These are phyloP conservation scores for Ophidiomyces ophidiicola DNA, from an alignment of 2,329 filamentous ascomycete genomes.

Conservation along the genomic window DNA sequence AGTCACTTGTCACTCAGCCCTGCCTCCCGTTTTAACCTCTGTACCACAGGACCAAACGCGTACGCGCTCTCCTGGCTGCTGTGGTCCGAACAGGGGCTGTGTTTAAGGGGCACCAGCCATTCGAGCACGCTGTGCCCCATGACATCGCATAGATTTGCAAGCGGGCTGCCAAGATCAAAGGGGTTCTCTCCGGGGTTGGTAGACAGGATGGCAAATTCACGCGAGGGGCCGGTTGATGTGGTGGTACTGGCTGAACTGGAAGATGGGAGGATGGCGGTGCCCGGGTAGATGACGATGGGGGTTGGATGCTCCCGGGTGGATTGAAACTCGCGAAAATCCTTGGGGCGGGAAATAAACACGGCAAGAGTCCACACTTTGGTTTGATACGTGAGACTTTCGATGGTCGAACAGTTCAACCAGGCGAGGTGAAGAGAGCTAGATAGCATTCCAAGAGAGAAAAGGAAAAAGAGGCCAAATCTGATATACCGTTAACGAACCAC, in stretches of 20 bases:
- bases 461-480: conserved; percentile 54
- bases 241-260: conserved; percentile 7
- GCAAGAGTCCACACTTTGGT: conserved; percentile 60
- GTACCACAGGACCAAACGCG: conserved; percentile 50
- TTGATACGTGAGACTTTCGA: conserved; percentile 59
- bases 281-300: conserved; percentile 27
- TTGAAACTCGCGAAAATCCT: conserved; percentile 27
- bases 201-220: conserved; percentile 67
- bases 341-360: conserved; percentile 50
- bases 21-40: conserved; percentile 41
- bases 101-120: conserved; percentile 67
- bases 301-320: conserved; percentile 26
- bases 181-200: conserved; percentile 67
- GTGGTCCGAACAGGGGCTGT: conserved; percentile 62
- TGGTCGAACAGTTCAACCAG: conserved; percentile 64
- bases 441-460: conserved; percentile 74
- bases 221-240: conserved; percentile 24
- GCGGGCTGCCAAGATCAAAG: conserved; percentile 59
- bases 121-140: conserved; percentile 62
- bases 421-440: conserved; percentile 58
- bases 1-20: conserved; percentile 20
- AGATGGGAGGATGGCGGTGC: conserved; percentile 18
- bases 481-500: conserved; percentile 15
- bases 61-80: conserved; percentile 56
- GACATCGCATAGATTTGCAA: conserved; percentile 62